A percentile compares a stretch with the other conserved stretches of the same genome.
Conservation (phyloP, 371 early-diverging fungal species). For the Mortierella sp. region DNA sequence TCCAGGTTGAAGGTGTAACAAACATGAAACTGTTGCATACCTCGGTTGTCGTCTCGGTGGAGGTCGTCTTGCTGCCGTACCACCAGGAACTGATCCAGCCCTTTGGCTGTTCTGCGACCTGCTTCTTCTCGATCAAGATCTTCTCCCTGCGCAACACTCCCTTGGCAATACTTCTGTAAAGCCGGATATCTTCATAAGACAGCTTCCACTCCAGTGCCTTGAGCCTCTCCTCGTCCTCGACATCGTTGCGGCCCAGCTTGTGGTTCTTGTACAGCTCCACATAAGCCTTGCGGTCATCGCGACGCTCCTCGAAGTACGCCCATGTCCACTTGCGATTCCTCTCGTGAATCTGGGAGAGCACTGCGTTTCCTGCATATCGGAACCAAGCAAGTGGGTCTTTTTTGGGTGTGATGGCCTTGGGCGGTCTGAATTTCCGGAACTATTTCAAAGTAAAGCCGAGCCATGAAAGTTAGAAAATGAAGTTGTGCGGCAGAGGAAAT, state of each 20-base stretch:
- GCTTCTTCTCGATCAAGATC: constrained; percentile 71
- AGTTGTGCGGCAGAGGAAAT: not conserved
- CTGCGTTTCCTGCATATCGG: constrained; percentile 82
- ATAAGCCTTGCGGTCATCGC: constrained; percentile 88
- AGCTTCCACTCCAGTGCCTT: constrained; percentile 83
- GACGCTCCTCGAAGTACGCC: constrained; percentile 85
- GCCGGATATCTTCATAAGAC: constrained; percentile 90
- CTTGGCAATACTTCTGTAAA: constrained; percentile 89
- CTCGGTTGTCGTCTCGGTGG: constrained; percentile 23
- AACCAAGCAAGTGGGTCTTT: constrained; percentile 90
- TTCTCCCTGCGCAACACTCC: constrained; percentile 80
- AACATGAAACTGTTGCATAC: not conserved
- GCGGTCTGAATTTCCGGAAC: constrained; percentile 91
- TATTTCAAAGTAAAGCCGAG: constrained; percentile 28
- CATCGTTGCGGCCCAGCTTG: constrained; percentile 64
- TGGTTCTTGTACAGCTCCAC: constrained; percentile 82
- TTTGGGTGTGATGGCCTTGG: constrained; percentile 79
- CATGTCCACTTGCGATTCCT: constrained; percentile 88
- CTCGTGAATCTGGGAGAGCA: constrained; percentile 89
- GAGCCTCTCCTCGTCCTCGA: constrained; percentile 70
- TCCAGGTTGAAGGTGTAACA: not conserved
- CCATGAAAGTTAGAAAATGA: not conserved
- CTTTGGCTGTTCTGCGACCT: constrained; percentile 49
- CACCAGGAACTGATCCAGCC: constrained; percentile 81
- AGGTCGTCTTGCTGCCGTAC: constrained; percentile 58